Percentiles rank a stretch among this genome's conserved stretches.
Conservation (phyloP, 1,139 yeast species). For the Suhomyces terraborum region DNA sequence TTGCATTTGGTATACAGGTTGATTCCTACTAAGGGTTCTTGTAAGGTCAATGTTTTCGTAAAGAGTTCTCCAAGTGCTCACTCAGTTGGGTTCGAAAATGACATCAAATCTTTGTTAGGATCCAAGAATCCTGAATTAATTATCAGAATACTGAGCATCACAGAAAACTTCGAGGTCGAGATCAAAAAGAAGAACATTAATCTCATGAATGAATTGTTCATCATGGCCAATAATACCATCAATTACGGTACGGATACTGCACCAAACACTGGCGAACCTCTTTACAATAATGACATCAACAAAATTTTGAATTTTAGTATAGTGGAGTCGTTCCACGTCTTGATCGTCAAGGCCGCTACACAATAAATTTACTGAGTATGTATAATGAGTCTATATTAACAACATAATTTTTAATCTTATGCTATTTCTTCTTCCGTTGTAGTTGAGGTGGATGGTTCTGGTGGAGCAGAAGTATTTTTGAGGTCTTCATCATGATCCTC, state of each 20-base stretch:
- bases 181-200: constrained; percentile 17
- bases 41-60: constrained; percentile 26
- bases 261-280: constrained; percentile 1
- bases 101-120: constrained; percentile 23
- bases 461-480: neutral
- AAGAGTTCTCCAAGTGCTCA: constrained; percentile 17
- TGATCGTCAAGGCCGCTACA: constrained; percentile 27
- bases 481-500: constrained; percentile 33
- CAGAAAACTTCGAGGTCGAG: constrained; percentile 20
- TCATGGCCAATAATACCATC: constrained; percentile 26
- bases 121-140: constrained; percentile 16
- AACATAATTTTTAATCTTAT: neutral
- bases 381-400: neutral
- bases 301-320: constrained; percentile 25
- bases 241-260: constrained; percentile 9
- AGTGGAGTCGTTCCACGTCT: constrained; percentile 27
- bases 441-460: too few species aligned
- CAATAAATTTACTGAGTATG: neutral
- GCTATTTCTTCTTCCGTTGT: neutral
- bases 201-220: constrained; percentile 25
- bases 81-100: constrained; percentile 25
- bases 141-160: constrained; percentile 20
- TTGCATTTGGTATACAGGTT: constrained; percentile 30
- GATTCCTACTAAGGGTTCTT: constrained; percentile 12
- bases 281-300: constrained; percentile 23